Base-by-base conservation (phyloP, 805 yeast genomes). In the Sporopachydermia lactativora region DNA sequence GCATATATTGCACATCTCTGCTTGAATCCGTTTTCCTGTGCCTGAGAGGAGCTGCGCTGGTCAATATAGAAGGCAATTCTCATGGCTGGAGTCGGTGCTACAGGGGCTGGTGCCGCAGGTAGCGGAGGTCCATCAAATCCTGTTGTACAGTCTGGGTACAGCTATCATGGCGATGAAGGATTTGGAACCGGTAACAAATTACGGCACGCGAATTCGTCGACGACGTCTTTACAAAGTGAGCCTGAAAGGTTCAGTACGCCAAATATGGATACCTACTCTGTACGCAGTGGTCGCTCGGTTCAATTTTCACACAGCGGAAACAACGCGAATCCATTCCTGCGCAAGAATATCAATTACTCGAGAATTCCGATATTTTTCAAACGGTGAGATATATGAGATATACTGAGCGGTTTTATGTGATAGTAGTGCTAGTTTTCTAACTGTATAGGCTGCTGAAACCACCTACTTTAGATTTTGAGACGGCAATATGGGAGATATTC, bases 401-500 rank as follows among this genome's bases (percentile, higher is more conserved):
- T n/a, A 24, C n/a, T 24, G 40, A n/a, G n/a, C n/a, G n/a, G 31
- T 24, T n/a, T 24, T 8, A 24, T 24, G 8, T 8, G 31, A 24
- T 8, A 8, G 31, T n/a, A 24, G 8, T 24, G 31, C 31, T 24
- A 24, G n/a, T n/a, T n/a, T 24, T n/a, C n/a, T 8, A 24, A 24
- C n/a, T n/a, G n/a, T 24, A 11, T 28, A 57, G 83, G 40, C 55
- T 78, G 34, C 62, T 80, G 46, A 75, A 76, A 48, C 88, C 95
- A 1, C 81, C 78, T 5, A 78, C 95, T 0, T 65, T 86, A 41
- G 96, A 88, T 59, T 82, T 86, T 52, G 96, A 88, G 57, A 82
- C 94, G 1, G 95, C 96, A 11, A 68, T 77, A 44, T 88, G 95
- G 95, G 96, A 88, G 56, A 78, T 86, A 59, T 64, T 80, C 45